A percentile compares a stretch with the other conserved stretches of the same genome.
These are phyloP conservation scores for Paramarasmius palmivorus DNA, from an alignment of 1,284 basidiomycete species.

Conservation along the genomic window DNA sequence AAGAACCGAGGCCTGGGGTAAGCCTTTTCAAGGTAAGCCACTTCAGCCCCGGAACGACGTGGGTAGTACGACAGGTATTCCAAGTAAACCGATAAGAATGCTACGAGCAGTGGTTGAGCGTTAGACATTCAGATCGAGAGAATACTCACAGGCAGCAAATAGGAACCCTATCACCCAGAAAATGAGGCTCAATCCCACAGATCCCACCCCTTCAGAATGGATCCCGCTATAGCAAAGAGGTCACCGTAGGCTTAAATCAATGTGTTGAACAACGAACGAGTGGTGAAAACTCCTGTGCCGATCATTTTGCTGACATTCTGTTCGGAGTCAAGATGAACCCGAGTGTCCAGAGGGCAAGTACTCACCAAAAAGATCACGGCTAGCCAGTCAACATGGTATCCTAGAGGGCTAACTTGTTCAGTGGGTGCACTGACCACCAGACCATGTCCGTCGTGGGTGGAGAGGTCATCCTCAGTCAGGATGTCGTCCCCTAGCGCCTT, in stretches of 20 bases:
- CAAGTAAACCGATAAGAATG: conserved; percentile 31
- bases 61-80: conserved; percentile 42
- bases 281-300: conserved; percentile 43
- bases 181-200: conserved; percentile 41
- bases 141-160: conserved; percentile 32
- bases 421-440: conserved; percentile 28
- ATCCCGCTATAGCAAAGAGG: conserved; percentile 28
- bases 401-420: conserved; percentile 41
- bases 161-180: conserved; percentile 44
- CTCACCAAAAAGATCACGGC: conserved; percentile 37
- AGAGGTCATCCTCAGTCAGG: too few species aligned
- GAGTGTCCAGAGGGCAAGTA: not conserved
- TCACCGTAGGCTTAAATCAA: not conserved
- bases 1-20: conserved; percentile 39
- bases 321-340: not conserved
- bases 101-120: conserved; percentile 20
- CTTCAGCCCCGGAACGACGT: conserved; percentile 48
- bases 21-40: conserved; percentile 48
- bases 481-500: too few species aligned
- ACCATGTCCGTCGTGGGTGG: too few species aligned
- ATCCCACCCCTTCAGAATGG: conserved; percentile 41
- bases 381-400: conserved; percentile 39
- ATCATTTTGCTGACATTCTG: conserved; percentile 41
- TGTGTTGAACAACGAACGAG: conserved; percentile 22
- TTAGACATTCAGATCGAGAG: not conserved